These are phyloP conservation scores for Platanus orientalis DNA, from an alignment of 164 flowering plant genomes.

Conservation along the genomic window DNA sequence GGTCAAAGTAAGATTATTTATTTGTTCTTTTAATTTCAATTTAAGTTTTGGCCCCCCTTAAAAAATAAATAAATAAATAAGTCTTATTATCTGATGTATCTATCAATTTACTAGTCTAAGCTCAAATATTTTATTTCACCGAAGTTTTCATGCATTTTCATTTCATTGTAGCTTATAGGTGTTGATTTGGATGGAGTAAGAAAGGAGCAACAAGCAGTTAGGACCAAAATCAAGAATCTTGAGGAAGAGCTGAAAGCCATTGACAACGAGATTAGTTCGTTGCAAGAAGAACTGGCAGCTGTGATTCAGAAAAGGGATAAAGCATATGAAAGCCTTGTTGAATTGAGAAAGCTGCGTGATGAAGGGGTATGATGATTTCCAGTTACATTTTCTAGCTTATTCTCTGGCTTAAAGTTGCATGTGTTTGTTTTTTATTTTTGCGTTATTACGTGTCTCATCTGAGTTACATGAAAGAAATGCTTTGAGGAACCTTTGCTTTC, in stretches of 20 bases:
- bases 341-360: slow-evolving; percentile 63
- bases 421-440: not conserved
- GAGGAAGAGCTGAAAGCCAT: slow-evolving; percentile 46
- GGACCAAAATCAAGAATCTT: slow-evolving; percentile 45
- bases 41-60: not conserved
- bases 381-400: not conserved
- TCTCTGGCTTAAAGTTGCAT: not conserved
- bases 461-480: too few species aligned
- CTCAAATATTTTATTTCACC: not conserved
- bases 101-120: not conserved
- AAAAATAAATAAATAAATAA: too few species aligned
- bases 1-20: slow-evolving; percentile 89
- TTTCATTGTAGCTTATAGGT: slow-evolving; percentile 62
- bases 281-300: slow-evolving; percentile 47
- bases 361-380: slow-evolving; percentile 51
- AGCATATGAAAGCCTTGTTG: slow-evolving; percentile 38
- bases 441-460: not conserved
- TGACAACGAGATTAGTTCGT: slow-evolving; percentile 41
- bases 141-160: not conserved
- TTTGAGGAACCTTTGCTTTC: too few species aligned
- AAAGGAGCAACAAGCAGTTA: slow-evolving; percentile 56
- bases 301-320: slow-evolving; percentile 49
- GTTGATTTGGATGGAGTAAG: slow-evolving; percentile 60
- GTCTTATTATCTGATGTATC: not conserved
- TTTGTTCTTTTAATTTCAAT: not conserved